Conservation (phyloP, 495 filamentous ascomycete species). For the Penicillium daleae region DNA sequence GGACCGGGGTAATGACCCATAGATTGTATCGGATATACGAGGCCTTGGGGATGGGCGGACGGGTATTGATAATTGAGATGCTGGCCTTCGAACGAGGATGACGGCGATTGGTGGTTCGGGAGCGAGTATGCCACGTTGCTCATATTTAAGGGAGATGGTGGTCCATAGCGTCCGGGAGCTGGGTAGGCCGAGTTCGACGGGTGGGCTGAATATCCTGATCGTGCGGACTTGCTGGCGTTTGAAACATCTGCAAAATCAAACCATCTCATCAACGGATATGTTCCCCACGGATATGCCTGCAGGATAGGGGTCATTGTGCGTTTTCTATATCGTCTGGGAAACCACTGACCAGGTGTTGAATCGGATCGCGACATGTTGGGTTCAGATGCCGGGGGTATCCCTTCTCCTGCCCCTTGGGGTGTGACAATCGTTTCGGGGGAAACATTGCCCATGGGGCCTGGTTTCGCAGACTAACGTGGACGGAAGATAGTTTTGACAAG, state of each 20-base stretch:
- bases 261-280: slow-evolving; percentile 20
- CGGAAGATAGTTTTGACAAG: background rate
- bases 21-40: slow-evolving; percentile 45
- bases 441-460: slow-evolving; percentile 43
- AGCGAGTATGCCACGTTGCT: slow-evolving; percentile 48
- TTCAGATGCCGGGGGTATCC: slow-evolving; percentile 22
- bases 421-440: slow-evolving; percentile 31
- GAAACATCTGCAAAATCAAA: slow-evolving; percentile 22
- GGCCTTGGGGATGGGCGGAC: slow-evolving; percentile 29
- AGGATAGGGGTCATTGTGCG: background rate
- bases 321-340: slow-evolving; percentile 1
- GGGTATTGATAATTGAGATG: slow-evolving; percentile 40
- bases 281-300: background rate
- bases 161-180: slow-evolving; percentile 32
- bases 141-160: slow-evolving; percentile 49
- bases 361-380: slow-evolving; percentile 17
- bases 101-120: slow-evolving; percentile 41
- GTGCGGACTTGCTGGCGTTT: slow-evolving; percentile 21
- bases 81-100: slow-evolving; percentile 37
- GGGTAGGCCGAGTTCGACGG: slow-evolving; percentile 29
- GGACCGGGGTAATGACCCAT: slow-evolving; percentile 42
- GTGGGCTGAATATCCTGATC: slow-evolving; percentile 28
- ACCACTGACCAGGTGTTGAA: slow-evolving; percentile 33
- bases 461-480: slow-evolving; percentile 9
- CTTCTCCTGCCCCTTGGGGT: slow-evolving; percentile 24